These are phyloP conservation scores for Heliamphora exappendiculata DNA, from an alignment of 148 eudicot genomes.

Conservation along the genomic window DNA sequence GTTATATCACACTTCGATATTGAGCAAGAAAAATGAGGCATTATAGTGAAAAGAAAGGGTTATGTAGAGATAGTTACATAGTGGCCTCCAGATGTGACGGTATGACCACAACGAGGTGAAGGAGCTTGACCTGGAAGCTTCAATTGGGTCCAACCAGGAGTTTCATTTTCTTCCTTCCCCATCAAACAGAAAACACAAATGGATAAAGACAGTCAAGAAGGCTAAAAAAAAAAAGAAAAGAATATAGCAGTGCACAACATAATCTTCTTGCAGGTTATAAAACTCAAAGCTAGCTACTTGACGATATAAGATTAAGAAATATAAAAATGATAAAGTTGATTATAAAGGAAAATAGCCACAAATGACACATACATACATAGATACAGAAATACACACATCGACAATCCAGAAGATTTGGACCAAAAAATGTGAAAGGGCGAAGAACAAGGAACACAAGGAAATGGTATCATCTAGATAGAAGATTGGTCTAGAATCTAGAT, in stretches of 20 bases:
- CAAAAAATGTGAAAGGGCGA: background rate
- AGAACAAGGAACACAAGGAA: background rate
- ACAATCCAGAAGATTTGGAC: background rate
- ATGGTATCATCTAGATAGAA: background rate
- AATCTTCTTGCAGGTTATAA: background rate
- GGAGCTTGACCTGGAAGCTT: slow-evolving; percentile 99
- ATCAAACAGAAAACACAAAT: slow-evolving; percentile 24
- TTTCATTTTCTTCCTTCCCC: slow-evolving; percentile 93
- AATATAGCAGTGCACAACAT: background rate
- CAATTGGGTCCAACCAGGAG: slow-evolving; percentile 96
- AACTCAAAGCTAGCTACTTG: background rate
- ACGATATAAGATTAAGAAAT: background rate
- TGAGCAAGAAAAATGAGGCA: background rate
- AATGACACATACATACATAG: background rate
- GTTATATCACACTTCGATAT: background rate
- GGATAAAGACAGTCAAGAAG: background rate
- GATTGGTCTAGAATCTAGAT: background rate
- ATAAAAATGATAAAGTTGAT: background rate
- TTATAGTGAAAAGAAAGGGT: slow-evolving; percentile 5
- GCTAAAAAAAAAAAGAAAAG: background rate
- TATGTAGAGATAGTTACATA: slow-evolving; percentile 38
- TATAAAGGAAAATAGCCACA: background rate
- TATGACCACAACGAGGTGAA: slow-evolving; percentile 89
- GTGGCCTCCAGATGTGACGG: slow-evolving; percentile 86
- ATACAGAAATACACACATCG: background rate